These are phyloP conservation scores for Jimgerdemannia flammicorona DNA, from an alignment of 192 early-diverging fungal genomes.

Conservation along the genomic window DNA sequence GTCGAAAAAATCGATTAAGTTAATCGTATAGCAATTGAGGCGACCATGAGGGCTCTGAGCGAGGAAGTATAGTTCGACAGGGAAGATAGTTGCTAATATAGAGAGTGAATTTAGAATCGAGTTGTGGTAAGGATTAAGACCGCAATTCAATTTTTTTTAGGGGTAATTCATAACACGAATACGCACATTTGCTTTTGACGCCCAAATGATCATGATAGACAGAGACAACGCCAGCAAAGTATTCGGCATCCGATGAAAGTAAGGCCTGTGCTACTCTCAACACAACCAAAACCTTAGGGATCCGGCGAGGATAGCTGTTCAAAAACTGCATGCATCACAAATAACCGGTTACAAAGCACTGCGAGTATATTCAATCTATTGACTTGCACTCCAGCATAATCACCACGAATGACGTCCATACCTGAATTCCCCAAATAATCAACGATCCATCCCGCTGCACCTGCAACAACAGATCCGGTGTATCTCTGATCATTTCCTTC, in stretches of 20 bases:
- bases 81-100: constrained; percentile 33
- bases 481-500: constrained; percentile 60
- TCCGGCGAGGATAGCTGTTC: constrained; percentile 51
- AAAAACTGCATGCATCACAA: constrained; percentile 45
- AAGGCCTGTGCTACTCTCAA: constrained; percentile 57
- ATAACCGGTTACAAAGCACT: background rate
- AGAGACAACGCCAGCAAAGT: constrained; percentile 50
- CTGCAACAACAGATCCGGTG: constrained; percentile 75
- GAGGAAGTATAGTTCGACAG: constrained; percentile 58
- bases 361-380: background rate
- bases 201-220: constrained; percentile 28
- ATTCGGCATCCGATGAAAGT: constrained; percentile 43
- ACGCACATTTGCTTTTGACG: constrained; percentile 38
- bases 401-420: constrained; percentile 17
- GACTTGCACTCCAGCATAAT: background rate
- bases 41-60: constrained; percentile 56
- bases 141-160: background rate
- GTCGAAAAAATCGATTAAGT: constrained; percentile 77
- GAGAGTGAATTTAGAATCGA: too few species aligned
- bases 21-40: constrained; percentile 64
- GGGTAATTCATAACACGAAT: background rate
- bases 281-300: constrained; percentile 65
- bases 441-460: constrained; percentile 66
- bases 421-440: constrained; percentile 78
- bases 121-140: constrained; percentile 1